Evolutionary conservation across 2,329 filamentous ascomycete genomes (phyloP), one percentile per base, ranked within the genome.

Genomic region (Clonostachys rosea): DNA sequence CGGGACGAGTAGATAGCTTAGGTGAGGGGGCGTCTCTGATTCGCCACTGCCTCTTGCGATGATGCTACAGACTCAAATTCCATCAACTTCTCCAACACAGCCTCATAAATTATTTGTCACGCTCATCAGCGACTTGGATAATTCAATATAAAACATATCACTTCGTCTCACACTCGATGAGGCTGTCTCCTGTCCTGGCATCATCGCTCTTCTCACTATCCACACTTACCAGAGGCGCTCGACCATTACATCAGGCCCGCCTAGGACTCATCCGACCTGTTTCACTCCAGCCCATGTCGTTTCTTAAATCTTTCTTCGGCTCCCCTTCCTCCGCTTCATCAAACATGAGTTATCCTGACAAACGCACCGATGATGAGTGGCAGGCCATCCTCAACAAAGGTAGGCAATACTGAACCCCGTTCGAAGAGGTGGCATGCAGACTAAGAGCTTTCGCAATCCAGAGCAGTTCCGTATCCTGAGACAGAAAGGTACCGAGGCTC

Each of bases 391-490:
- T 99, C 46, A 91, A 75, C 55, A 71, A 71, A 58, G 67, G 71
- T 75, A 64, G 54, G 66, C 53, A 35, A 12, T 54, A 53, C 18
- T 34, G n/a, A 34, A 57, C 46, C 46, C 20, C n/a, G 5, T 11
- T 18, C 8, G 37, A 33, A 42, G 12, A 16, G 16, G 34, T 44
- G 30, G 41, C 40, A 16, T 41, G 11, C 4, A 37, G 24, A 16
- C 34, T 14, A 13, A 30, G 24, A 30, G 24, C 24, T 30, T 10
- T 30, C 24, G 24, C 24, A 17, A 12, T 42, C 11, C 58, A 96
- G 92, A 96, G 61, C 94, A 99, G 78, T 99, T 97, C 75, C 89
- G 89, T 54, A 80, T 99, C 62, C 83, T 99, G 47, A 87, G 94
- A 53, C 74, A 95, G 65, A 92, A 96, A 67, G 94, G 91, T 58